Conservation (phyloP, 345 rosid genomes). For the Nephelium lappaceum region DNA sequence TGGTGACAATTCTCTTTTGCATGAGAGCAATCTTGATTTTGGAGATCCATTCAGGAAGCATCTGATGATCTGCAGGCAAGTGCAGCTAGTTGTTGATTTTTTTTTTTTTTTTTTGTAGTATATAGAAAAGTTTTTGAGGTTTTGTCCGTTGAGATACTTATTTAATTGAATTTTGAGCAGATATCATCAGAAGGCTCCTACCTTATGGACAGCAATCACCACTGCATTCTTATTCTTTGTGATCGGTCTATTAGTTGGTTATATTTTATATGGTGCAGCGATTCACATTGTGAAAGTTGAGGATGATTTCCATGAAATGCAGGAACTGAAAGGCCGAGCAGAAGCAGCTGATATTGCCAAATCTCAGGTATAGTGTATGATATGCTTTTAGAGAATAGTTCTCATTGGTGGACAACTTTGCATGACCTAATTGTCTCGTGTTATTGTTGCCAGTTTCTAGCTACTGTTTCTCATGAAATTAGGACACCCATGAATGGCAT, state of each 20-base stretch:
- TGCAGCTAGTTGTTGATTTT: slow-evolving; percentile 14
- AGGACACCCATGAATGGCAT: slow-evolving; percentile 99
- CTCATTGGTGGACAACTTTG: background rate
- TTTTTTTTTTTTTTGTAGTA: background rate
- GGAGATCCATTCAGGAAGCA: slow-evolving; percentile 97
- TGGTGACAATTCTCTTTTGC: slow-evolving; percentile 72
- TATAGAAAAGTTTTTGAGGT: slow-evolving; percentile 10
- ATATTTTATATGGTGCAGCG: slow-evolving; percentile 75
- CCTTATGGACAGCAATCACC: slow-evolving; percentile 70
- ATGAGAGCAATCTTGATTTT: slow-evolving; percentile 86
- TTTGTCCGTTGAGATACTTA: slow-evolving; percentile 17
- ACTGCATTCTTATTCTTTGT: slow-evolving; percentile 69
- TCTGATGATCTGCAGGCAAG: slow-evolving; percentile 89
- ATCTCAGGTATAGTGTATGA: slow-evolving; percentile 58
- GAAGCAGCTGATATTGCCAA: slow-evolving; percentile 99
- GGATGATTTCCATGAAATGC: slow-evolving; percentile 84
- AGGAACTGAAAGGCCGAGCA: slow-evolving; percentile 80
- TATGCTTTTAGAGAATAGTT: background rate
- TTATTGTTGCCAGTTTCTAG: slow-evolving; percentile 72
- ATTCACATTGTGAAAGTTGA: slow-evolving; percentile 87
- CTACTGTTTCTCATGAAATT: slow-evolving; percentile 97
- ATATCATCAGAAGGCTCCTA: slow-evolving; percentile 85
- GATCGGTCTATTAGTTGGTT: slow-evolving; percentile 79
- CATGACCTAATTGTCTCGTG: background rate
- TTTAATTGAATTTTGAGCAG: slow-evolving; percentile 40